Evolutionary conservation across 2,329 filamentous ascomycete species (phyloP).

Genomic region (Exophiala sp.): DNA sequence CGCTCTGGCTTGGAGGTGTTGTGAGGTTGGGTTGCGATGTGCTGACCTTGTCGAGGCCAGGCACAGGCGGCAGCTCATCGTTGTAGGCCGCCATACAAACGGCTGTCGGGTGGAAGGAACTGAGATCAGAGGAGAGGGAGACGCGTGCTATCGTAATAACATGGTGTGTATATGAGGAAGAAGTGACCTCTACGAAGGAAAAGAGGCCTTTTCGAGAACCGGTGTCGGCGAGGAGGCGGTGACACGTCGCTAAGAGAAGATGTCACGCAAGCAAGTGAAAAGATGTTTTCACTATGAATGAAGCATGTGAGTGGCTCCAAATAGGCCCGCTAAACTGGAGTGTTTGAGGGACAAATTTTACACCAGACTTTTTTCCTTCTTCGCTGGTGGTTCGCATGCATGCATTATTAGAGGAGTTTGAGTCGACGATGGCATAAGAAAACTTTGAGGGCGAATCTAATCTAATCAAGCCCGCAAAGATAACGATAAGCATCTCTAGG

Average conservation of each 20-base stretch:
- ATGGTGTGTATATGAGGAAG: conserved; percentile 28
- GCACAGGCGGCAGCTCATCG: conserved; percentile 19
- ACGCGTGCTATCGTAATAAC: conserved; percentile 35
- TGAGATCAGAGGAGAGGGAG: background rate
- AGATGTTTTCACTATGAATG: background rate
- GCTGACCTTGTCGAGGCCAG: conserved; percentile 16
- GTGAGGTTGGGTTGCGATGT: conserved; percentile 9
- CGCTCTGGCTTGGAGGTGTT: conserved; percentile 43
- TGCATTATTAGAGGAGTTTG: background rate
- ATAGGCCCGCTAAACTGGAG: conserved; percentile 9
- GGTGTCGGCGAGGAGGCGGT: conserved; percentile 23
- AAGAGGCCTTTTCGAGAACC: conserved; percentile 11
- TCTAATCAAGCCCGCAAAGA: background rate
- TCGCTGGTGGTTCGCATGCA: too few species aligned
- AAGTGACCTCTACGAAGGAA: conserved; percentile 1
- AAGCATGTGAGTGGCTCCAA: conserved; percentile 21
- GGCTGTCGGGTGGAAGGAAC: background rate
- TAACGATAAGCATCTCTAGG: background rate
- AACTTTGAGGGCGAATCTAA: too few species aligned
- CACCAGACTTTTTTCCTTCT: conserved; percentile 9
- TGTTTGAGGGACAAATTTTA: conserved; percentile 10
- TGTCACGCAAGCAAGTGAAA: background rate
- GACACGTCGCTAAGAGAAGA: conserved; percentile 27
- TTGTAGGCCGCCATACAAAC: conserved; percentile 26
- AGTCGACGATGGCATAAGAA: background rate